Evolutionary conservation across 2,329 filamentous ascomycete genomes (phyloP).

Genomic region (Alternaria angustiovoidea): DNA sequence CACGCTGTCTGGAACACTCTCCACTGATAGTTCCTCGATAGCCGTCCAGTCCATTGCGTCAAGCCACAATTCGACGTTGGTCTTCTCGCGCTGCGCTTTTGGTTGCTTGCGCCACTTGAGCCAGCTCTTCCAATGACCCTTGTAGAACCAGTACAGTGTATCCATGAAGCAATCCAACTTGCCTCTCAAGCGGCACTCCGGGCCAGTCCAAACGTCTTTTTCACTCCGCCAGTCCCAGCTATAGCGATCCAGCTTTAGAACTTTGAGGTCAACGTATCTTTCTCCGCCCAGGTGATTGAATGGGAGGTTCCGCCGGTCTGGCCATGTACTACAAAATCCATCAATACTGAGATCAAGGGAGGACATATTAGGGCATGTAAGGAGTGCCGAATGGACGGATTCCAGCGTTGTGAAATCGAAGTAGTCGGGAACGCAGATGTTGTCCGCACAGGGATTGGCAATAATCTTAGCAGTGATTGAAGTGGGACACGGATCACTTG

Average conservation of each 20-base stretch:
- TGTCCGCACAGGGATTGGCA: background rate
- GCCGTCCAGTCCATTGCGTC: constrained; percentile 24
- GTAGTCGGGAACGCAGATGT: background rate
- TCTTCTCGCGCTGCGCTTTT: constrained; percentile 13
- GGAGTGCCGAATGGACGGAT: constrained; percentile 13
- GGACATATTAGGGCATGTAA: constrained; percentile 23
- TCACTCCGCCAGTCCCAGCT: constrained; percentile 1
- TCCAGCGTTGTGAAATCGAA: constrained; percentile 12
- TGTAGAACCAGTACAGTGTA: background rate
- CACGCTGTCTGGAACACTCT: background rate
- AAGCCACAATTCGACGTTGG: constrained; percentile 19
- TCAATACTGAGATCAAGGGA: constrained; percentile 19
- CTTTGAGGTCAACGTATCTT: constrained; percentile 17
- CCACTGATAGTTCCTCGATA: constrained; percentile 13
- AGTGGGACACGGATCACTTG: constrained; percentile 11
- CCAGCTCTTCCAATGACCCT: constrained; percentile 7
- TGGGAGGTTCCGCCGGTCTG: constrained; percentile 17
- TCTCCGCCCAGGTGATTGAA: constrained; percentile 19
- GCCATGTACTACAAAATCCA: constrained; percentile 9
- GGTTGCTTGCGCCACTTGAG: background rate
- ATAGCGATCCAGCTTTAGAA: constrained; percentile 19
- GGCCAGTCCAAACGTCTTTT: background rate
- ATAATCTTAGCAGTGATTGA: constrained; percentile 7
- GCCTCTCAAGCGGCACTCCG: background rate
- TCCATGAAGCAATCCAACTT: background rate